Percentiles rank a stretch among this genome's conserved stretches.
These are phyloP conservation scores for Amphirosellinia nigrospora DNA, from an alignment of 495 filamentous ascomycete species.

Conservation along the genomic window DNA sequence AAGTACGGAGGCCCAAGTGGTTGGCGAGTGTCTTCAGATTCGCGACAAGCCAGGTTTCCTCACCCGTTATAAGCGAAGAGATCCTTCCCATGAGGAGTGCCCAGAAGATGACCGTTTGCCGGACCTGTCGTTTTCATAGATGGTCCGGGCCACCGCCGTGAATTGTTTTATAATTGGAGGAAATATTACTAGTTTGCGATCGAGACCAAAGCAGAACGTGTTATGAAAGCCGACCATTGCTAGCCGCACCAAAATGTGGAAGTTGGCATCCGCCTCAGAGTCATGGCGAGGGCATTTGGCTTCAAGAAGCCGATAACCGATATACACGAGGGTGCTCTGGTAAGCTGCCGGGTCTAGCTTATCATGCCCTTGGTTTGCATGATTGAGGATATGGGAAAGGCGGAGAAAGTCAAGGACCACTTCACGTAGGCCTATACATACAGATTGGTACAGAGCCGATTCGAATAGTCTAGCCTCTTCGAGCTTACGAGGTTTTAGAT, in stretches of 20 bases:
- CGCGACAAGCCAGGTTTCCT: conserved; percentile 23
- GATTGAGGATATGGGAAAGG: conserved; percentile 11
- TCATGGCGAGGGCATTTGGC: background rate
- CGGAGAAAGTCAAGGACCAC: conserved; percentile 2
- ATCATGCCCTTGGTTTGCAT: background rate
- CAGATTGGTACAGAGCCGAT: conserved; percentile 8
- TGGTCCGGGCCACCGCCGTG: background rate
- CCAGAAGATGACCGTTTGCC: conserved; percentile 13
- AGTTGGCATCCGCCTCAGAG: background rate
- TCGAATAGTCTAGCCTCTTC: background rate
- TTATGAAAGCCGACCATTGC: conserved; percentile 14
- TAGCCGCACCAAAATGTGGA: conserved; percentile 7
- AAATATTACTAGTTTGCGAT: background rate
- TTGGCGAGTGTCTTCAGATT: conserved; percentile 5
- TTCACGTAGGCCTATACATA: conserved; percentile 4
- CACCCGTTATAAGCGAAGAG: background rate
- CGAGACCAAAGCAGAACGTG: conserved; percentile 16
- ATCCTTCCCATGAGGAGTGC: conserved; percentile 14
- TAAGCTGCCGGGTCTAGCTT: conserved; percentile 10
- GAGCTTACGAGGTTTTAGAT: background rate
- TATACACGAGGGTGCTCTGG: conserved; percentile 12
- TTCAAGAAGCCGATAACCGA: conserved; percentile 18
- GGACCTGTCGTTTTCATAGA: background rate
- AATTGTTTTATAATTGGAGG: background rate
- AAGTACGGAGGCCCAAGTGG: conserved; percentile 6